Percentiles rank a stretch among this genome's conserved stretches.
phyloP scores from a whole-genome alignment of 2,329 filamentous ascomycete genomes.

The Pyrenochaeta sp. region DNA sequence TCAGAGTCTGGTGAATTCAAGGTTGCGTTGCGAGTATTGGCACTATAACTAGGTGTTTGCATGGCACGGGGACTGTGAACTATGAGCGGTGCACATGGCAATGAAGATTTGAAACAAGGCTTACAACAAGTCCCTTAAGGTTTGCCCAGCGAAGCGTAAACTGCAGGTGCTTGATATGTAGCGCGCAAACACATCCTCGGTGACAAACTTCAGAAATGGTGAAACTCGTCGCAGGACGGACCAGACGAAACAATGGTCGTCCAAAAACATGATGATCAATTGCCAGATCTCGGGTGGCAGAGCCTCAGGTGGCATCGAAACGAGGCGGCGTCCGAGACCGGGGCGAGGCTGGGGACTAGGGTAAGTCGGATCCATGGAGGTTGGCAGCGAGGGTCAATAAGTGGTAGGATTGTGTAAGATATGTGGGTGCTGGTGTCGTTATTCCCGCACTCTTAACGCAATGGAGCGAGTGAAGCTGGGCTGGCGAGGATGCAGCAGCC shows the following conservation, averaged over 20 bases:
- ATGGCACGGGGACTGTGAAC: slow-evolving; percentile 10
- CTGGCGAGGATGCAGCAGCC: too few species aligned
- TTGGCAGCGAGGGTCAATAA: slow-evolving; percentile 7
- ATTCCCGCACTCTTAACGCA: slow-evolving; percentile 19
- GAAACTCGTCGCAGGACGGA: slow-evolving; percentile 27
- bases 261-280: slow-evolving; percentile 18
- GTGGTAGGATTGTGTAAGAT: slow-evolving; percentile 1
- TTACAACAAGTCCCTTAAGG: slow-evolving; percentile 19
- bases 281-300: slow-evolving; percentile 26
- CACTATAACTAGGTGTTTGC: slow-evolving; percentile 7
- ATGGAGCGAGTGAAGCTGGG: slow-evolving; percentile 10
- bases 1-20: not conserved
- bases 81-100: slow-evolving; percentile 11
- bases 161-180: slow-evolving; percentile 22
- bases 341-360: slow-evolving; percentile 14
- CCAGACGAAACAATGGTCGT: slow-evolving; percentile 29
- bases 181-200: slow-evolving; percentile 24
- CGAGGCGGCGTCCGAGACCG: slow-evolving; percentile 18
- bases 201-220: slow-evolving; percentile 15
- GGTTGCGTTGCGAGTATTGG: not conserved
- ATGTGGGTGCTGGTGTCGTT: slow-evolving; percentile 12
- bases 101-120: slow-evolving; percentile 12
- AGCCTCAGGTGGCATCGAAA: slow-evolving; percentile 12
- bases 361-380: slow-evolving; percentile 10
- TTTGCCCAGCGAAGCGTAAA: slow-evolving; percentile 23